Percentiles rank a stretch among this genome's conserved stretches.
Conservation (phyloP, 2,329 filamentous ascomycete species). For the Microsporum ferrugineum region DNA sequence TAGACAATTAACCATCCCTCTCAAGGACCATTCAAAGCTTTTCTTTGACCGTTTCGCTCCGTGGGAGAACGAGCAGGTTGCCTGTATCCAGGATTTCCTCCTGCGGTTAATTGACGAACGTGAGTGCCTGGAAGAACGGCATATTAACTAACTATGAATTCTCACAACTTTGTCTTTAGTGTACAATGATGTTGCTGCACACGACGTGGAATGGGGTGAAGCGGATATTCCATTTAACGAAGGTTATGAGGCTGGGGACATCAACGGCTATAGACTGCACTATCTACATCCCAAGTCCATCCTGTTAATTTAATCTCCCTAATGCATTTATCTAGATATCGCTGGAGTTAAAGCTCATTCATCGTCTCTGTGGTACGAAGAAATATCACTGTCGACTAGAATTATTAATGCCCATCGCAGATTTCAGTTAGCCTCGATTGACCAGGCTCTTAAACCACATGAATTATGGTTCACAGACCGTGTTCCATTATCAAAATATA, state of each 20-base stretch:
- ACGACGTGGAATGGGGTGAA: constrained; percentile 2
- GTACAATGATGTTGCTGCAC: constrained; percentile 3
- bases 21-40: not conserved
- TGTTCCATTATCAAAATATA: not conserved
- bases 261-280: not conserved
- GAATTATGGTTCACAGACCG: not conserved
- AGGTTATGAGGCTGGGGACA: not conserved
- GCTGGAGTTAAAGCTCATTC: not conserved
- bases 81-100: constrained; percentile 12
- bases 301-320: not conserved
- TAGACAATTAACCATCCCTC: not conserved
- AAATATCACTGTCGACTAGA: not conserved
- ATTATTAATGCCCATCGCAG: not conserved
- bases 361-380: not conserved
- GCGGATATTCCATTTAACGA: not conserved
- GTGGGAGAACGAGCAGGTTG: constrained; percentile 13
- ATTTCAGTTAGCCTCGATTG: not conserved
- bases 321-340: not conserved
- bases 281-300: not conserved
- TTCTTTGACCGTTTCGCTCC: constrained; percentile 9
- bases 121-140: not conserved
- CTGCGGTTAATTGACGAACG: constrained; percentile 2
- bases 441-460: not conserved
- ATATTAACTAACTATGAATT: no score
- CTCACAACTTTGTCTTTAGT: not conserved